Evolutionary conservation across 2,329 filamentous ascomycete genomes (phyloP), one percentile per base, ranked within the genome.

Genomic region (Zalaria obscura): DNA sequence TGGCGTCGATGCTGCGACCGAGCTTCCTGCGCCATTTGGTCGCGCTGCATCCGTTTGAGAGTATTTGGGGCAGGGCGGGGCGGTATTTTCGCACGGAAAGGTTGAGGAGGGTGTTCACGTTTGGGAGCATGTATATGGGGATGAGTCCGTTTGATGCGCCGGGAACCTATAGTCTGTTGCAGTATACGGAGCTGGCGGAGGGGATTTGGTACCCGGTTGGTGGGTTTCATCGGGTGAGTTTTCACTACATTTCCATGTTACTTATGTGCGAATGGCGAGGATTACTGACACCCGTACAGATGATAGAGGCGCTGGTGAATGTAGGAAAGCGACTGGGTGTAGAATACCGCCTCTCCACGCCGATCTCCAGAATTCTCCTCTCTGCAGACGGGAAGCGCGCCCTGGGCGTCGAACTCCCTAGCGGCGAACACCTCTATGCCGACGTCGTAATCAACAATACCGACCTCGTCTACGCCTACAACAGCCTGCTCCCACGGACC

Each of bases 81-180:
- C 70, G 69, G 46, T 85, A 85, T 52, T 86, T 86, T 57, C 71
- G 67, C 66, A 79, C 77, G 0, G 80, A 85, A 53, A 65, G 80
- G 43, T 54, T 86, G 51, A 66, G 81, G 45, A 63, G 80, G 26
- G 80, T 81, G 0, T 86, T 86, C 48, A 85, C 81, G 0, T 86
- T 86, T 58, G 80, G 75, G 25, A 84, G 78, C 50, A 87, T 86
- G 81, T 86, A 87, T 53, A 81, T 86, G 76, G 82, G 82, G 0
- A 86, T 86, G 81, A 78, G 70, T 41, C 82, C 82, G 0, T 86
- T 81, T 54, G 78, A 83, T 53, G 80, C 82, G 0, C 82, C 81
- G 0, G 80, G 76, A 3, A 85, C 81, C 2, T 86, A 86, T 60
- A 78, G 72, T 38, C 58, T 86, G 45, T 63, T 86, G 40, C 81